These are phyloP conservation scores for Pythium periplocum DNA, from an alignment of 352 stramenopile genomes.

Conservation along the genomic window DNA sequence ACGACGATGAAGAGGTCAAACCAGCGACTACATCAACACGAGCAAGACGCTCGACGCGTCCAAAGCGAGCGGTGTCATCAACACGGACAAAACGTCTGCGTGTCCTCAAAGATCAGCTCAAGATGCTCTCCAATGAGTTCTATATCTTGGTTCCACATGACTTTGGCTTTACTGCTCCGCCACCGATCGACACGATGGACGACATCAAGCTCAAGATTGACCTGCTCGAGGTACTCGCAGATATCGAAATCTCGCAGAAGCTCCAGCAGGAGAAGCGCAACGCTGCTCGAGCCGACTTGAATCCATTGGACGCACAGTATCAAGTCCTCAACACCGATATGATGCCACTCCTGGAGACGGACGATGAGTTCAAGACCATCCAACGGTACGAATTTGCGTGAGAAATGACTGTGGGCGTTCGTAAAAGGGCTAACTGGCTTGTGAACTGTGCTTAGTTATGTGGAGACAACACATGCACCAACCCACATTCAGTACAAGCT, in stretches of 20 bases:
- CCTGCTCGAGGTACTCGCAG: constrained; percentile 50
- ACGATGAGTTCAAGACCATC: constrained; percentile 50
- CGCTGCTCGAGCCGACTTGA: constrained; percentile 3
- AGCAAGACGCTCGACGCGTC: constrained; percentile 15
- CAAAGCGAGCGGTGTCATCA: constrained; percentile 19
- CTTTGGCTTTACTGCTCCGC: constrained; percentile 48
- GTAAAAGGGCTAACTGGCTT: constrained; percentile 2
- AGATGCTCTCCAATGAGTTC: constrained; percentile 54
- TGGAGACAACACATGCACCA: constrained; percentile 52
- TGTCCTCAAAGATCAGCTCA: constrained; percentile 27
- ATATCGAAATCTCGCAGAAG: constrained; percentile 58
- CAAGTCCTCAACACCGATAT: constrained; percentile 43
- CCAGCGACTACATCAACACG: constrained; percentile 15
- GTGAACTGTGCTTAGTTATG: constrained; percentile 17
- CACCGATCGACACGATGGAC: constrained; percentile 41
- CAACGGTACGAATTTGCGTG: constrained; percentile 20
- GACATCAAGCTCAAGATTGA: constrained; percentile 59
- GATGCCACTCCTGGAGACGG: constrained; percentile 25
- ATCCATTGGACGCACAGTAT: constrained; percentile 54
- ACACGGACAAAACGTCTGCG: constrained; percentile 10
- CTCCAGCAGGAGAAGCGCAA: constrained; percentile 34
- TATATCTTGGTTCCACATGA: constrained; percentile 71
- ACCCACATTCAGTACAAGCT: constrained; percentile 36
- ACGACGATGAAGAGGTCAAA: background rate
- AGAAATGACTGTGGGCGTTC: background rate